Evolutionary conservation across 1,284 basidiomycete genomes (phyloP).

Genomic region (Neotropicomus parvogracilis): DNA sequence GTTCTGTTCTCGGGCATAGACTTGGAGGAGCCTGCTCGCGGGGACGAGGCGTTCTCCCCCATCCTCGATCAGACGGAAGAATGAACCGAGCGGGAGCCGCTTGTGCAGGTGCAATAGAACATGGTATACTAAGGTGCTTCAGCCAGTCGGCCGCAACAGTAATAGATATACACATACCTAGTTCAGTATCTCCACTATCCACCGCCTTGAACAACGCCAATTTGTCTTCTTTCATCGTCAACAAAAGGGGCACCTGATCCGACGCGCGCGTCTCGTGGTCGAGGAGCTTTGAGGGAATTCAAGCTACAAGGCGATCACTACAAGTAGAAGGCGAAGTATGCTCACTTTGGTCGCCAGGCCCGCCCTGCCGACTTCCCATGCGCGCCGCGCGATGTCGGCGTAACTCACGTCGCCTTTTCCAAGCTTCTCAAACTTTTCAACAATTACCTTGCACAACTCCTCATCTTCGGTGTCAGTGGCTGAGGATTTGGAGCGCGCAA

Average conservation of each 20-base stretch:
- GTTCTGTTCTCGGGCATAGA: conserved; percentile 88
- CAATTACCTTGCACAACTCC: conserved; percentile 76
- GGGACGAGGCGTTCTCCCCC: conserved; percentile 70
- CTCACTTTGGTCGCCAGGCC: conserved; percentile 85
- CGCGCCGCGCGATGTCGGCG: conserved; percentile 90
- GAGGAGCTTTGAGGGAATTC: conserved; percentile 57
- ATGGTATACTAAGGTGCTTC: conserved; percentile 69
- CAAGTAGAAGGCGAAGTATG: neutral
- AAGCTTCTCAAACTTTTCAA: conserved; percentile 78
- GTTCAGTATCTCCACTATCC: conserved; percentile 92
- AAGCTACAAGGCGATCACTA: neutral
- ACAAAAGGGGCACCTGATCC: conserved; percentile 89
- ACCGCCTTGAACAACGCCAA: conserved; percentile 88
- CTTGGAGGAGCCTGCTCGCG: conserved; percentile 76
- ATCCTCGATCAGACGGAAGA: conserved; percentile 93
- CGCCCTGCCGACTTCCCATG: conserved; percentile 88
- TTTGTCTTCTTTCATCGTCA: conserved; percentile 93
- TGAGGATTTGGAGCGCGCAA: conserved; percentile 64
- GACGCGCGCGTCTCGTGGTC: conserved; percentile 88
- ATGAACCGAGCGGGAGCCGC: conserved; percentile 82
- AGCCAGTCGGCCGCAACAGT: neutral
- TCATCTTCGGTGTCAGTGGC: conserved; percentile 64
- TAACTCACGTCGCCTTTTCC: conserved; percentile 80
- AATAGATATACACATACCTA: conserved; percentile 52
- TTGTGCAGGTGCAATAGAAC: conserved; percentile 85